These are phyloP conservation scores for Amanita phalloides DNA, from an alignment of 768 basidiomycete genomes.

Conservation along the genomic window DNA sequence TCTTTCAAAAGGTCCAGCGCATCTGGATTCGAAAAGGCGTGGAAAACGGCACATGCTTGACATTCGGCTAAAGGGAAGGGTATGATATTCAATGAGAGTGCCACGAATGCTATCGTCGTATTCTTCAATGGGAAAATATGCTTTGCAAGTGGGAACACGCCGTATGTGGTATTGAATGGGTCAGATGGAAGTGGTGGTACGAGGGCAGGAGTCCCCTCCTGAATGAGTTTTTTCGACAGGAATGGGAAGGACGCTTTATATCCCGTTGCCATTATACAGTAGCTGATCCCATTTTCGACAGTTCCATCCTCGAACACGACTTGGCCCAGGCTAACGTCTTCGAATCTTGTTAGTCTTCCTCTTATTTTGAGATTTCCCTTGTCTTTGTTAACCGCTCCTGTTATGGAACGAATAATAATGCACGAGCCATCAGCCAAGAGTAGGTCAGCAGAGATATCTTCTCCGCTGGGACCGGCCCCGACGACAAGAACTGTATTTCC, in stretches of 20 bases:
- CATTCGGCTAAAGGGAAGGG: slow-evolving; percentile 76
- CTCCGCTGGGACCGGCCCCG: slow-evolving; percentile 55
- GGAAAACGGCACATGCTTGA: slow-evolving; percentile 56
- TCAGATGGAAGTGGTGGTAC: slow-evolving; percentile 33
- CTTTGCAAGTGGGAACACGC: slow-evolving; percentile 61
- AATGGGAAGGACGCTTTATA: slow-evolving; percentile 61
- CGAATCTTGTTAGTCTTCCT: slow-evolving; percentile 34
- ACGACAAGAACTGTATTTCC: slow-evolving; percentile 33
- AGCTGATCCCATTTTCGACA: slow-evolving; percentile 41
- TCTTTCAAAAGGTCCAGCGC: slow-evolving; percentile 40
- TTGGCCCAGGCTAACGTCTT: slow-evolving; percentile 7
- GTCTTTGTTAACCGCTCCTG: slow-evolving; percentile 21
- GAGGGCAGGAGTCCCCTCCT: slow-evolving; percentile 25
- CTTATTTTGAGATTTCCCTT: slow-evolving; percentile 26
- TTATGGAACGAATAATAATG: slow-evolving; percentile 47
- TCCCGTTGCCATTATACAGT: slow-evolving; percentile 69
- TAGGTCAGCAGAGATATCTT: slow-evolving; percentile 57
- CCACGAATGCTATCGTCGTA: slow-evolving; percentile 50
- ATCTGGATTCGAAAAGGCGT: slow-evolving; percentile 40
- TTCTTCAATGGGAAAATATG: slow-evolving; percentile 57
- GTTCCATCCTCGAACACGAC: slow-evolving; percentile 30
- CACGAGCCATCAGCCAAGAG: slow-evolving; percentile 19
- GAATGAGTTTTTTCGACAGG: slow-evolving; percentile 27
- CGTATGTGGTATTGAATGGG: slow-evolving; percentile 53
- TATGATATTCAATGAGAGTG: slow-evolving; percentile 44